phyloP scores from a whole-genome alignment of 331 rosid genomes.

The Arachis monticola region DNA sequence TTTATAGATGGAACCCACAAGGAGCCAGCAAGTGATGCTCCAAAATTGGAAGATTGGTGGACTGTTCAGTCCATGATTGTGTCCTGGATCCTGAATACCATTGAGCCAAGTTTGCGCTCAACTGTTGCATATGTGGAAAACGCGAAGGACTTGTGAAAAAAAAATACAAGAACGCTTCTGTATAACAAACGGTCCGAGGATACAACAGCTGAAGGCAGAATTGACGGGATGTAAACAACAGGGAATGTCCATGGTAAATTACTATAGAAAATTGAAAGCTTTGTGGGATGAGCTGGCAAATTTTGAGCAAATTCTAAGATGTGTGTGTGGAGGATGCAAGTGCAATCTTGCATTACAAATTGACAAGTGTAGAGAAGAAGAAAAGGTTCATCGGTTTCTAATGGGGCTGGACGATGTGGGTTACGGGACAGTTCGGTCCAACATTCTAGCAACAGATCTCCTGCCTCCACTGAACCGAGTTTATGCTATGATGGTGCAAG shows the following conservation, averaged over 20 bases:
- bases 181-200: not conserved
- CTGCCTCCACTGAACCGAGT: not conserved
- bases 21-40: not conserved
- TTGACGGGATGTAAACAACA: not conserved
- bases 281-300: slow-evolving; percentile 10
- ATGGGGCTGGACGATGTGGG: not conserved
- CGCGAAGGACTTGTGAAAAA: not conserved
- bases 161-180: not conserved
- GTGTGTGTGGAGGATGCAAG: not conserved
- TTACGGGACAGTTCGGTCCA: not conserved
- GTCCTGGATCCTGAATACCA: not conserved
- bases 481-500: not conserved
- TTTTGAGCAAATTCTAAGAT: not conserved
- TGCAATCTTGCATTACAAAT: not conserved
- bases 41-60: not conserved
- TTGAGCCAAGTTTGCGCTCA: not conserved
- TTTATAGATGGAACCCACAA: no score
- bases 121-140: not conserved
- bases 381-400: not conserved
- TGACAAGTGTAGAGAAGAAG: not conserved
- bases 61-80: not conserved
- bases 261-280: not conserved
- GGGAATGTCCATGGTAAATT: not conserved
- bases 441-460: not conserved
- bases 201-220: not conserved